Conservation (phyloP, 2,329 filamentous ascomycete species). For the Juglanconis juglandina region DNA sequence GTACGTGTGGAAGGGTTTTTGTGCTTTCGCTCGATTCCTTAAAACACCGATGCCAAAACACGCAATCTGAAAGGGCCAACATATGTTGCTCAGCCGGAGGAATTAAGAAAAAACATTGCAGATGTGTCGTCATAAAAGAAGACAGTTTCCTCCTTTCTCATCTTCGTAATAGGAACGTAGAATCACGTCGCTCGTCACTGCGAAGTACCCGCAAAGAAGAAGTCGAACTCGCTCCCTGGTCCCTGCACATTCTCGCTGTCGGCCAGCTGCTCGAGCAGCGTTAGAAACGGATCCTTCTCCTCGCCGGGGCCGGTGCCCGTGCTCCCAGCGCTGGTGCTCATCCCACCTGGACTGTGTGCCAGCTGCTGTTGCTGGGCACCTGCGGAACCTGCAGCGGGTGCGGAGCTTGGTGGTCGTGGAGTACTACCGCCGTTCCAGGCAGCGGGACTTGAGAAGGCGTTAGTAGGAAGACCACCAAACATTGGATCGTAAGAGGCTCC, state of each 20-base stretch:
- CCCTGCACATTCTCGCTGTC: slow-evolving; percentile 72
- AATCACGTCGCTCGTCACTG: slow-evolving; percentile 12
- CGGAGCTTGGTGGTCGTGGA: slow-evolving; percentile 14
- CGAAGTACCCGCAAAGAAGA: slow-evolving; percentile 54
- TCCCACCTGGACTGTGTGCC: slow-evolving; percentile 42
- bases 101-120: not conserved
- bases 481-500: slow-evolving; percentile 53
- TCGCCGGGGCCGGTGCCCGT: slow-evolving; percentile 47
- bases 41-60: not conserved
- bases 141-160: not conserved
- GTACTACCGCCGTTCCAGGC: slow-evolving; percentile 46
- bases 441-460: slow-evolving; percentile 49
- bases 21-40: not conserved
- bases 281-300: slow-evolving; percentile 80
- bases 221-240: slow-evolving; percentile 72
- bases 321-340: slow-evolving; percentile 46
- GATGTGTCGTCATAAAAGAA: not conserved
- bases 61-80: not conserved
- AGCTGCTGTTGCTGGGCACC: slow-evolving; percentile 15
- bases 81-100: not conserved
- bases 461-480: slow-evolving; percentile 55
- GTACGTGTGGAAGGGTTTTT: not conserved
- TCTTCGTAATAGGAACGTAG: not conserved
- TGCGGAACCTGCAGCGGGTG: slow-evolving; percentile 10
- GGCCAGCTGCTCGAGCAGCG: slow-evolving; percentile 74